phyloP scores from a whole-genome alignment of 495 filamentous ascomycete genomes.

The Tuber melanosporum region DNA sequence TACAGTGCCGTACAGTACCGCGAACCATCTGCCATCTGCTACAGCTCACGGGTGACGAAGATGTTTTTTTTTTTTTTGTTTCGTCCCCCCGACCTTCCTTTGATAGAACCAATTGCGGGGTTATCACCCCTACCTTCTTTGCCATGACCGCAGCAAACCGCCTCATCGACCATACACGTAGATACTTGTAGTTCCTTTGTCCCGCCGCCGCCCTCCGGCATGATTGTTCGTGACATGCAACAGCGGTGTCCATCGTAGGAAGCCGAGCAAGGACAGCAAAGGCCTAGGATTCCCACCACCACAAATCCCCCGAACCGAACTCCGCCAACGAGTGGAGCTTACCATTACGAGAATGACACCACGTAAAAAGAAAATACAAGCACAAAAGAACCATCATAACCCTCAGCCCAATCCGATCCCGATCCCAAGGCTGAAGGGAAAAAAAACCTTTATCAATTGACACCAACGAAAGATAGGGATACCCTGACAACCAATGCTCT shows the following conservation, averaged over 20 bases:
- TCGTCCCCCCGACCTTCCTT: neutral
- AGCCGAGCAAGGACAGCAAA: neutral
- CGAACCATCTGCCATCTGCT: neutral
- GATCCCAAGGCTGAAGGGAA: neutral
- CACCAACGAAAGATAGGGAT: neutral
- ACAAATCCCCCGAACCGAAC: conserved; percentile 7
- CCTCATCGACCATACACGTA: neutral
- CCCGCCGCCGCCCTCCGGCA: neutral
- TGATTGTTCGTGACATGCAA: neutral
- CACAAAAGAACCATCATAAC: neutral
- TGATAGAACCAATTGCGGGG: neutral
- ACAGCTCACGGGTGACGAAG: neutral
- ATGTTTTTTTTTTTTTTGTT: no score
- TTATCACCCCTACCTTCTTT: neutral
- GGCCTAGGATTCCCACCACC: neutral
- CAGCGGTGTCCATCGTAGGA: no score
- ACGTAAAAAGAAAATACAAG: conserved; percentile 14
- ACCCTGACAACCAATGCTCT: neutral
- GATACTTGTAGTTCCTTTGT: no score
- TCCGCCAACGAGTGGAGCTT: conserved; percentile 25
- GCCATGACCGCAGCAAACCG: neutral
- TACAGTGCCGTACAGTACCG: neutral
- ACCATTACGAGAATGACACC: neutral
- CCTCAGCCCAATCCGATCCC: neutral
- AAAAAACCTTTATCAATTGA: neutral